phyloP scores from a whole-genome alignment of 108 stramenopile species.

The Schizochytrium sp. region DNA sequence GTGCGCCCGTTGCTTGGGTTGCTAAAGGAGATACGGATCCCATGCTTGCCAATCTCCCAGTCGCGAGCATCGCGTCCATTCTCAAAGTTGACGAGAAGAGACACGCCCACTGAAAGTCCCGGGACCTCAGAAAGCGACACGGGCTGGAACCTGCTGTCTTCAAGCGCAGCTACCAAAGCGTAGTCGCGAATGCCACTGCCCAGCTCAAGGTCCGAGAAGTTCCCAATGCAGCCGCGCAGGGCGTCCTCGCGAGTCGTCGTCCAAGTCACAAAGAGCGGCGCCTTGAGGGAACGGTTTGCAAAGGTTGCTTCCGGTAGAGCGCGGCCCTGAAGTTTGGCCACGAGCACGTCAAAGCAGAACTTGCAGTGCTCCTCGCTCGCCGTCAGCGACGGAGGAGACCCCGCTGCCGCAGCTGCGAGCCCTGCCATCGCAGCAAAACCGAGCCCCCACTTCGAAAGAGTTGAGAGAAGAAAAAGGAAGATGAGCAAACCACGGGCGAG shows the following conservation, averaged over 20 bases:
- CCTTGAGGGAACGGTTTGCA: not conserved
- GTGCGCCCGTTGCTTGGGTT: not conserved
- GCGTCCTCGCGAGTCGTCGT: not conserved
- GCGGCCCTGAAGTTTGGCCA: not conserved
- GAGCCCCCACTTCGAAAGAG: too few species aligned
- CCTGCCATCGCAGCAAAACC: not conserved
- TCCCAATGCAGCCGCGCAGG: conserved; percentile 15
- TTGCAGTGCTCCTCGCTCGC: not conserved
- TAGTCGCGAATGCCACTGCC: not conserved
- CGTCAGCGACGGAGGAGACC: not conserved
- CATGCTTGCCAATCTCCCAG: conserved; percentile 11
- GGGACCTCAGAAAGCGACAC: not conserved
- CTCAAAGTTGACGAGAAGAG: not conserved
- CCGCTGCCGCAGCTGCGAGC: not conserved
- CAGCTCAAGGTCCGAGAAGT: not conserved
- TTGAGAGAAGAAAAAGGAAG: too few species aligned
- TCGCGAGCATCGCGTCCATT: not conserved
- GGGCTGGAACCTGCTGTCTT: not conserved
- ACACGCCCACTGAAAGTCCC: not conserved
- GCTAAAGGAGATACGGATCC: not conserved
- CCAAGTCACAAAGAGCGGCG: conserved; percentile 2
- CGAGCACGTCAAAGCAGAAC: not conserved
- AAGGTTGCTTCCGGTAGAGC: not conserved
- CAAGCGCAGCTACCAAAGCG: not conserved
- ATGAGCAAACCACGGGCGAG: too few species aligned